These are phyloP conservation scores for Talaromyces amestolkiae DNA, from an alignment of 2,329 filamentous ascomycete genomes.

Conservation along the genomic window DNA sequence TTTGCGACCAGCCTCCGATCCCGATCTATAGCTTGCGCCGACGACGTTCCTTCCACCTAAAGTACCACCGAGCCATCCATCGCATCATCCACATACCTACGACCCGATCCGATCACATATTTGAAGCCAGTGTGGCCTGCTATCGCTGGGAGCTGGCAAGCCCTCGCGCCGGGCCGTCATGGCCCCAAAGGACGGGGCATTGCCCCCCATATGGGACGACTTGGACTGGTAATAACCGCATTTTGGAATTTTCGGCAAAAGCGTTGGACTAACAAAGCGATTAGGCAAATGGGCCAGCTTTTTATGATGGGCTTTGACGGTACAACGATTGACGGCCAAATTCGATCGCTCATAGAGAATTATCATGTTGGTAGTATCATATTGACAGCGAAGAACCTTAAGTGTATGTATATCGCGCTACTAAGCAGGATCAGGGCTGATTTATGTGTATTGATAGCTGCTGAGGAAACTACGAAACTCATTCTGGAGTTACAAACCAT, in stretches of 20 bases:
- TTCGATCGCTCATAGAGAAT: slow-evolving; percentile 61
- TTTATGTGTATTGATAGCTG: slow-evolving; percentile 59
- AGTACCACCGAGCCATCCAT: background rate
- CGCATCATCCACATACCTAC: background rate
- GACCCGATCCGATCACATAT: background rate
- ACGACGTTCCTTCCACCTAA: background rate
- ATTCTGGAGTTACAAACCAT: slow-evolving; percentile 91
- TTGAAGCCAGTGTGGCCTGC: background rate
- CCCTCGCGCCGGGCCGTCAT: slow-evolving; percentile 35
- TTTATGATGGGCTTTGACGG: slow-evolving; percentile 69
- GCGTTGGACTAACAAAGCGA: slow-evolving; percentile 51
- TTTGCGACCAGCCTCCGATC: slow-evolving; percentile 5
- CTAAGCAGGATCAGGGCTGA: slow-evolving; percentile 5
- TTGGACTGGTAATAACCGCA: slow-evolving; percentile 37
- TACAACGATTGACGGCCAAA: slow-evolving; percentile 61
- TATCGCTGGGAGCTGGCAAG: slow-evolving; percentile 28
- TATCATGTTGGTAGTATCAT: slow-evolving; percentile 81
- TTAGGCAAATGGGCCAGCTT: slow-evolving; percentile 57
- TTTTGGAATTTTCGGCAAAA: slow-evolving; percentile 45
- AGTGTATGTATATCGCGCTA: slow-evolving; percentile 53
- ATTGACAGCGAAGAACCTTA: slow-evolving; percentile 64
- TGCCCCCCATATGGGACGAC: slow-evolving; percentile 42
- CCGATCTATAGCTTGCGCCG: slow-evolving; percentile 1
- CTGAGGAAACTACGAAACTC: slow-evolving; percentile 81
- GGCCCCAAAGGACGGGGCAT: slow-evolving; percentile 42